Percentiles rank a stretch among this genome's conserved stretches.
phyloP scores from a whole-genome alignment of 2,329 filamentous ascomycete genomes.

The Fusarium sp. region DNA sequence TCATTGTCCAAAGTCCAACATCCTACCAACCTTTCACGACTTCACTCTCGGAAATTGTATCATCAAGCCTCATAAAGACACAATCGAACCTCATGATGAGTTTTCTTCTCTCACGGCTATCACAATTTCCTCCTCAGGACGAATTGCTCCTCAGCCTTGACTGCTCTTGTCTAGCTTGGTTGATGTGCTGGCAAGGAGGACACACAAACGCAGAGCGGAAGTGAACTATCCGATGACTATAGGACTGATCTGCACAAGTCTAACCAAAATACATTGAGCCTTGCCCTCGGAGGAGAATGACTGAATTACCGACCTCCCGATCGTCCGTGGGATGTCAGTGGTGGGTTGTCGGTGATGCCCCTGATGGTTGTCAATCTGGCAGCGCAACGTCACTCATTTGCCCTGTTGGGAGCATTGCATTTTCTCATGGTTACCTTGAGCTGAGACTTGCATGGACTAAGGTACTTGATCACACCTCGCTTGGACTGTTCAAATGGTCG shows the following conservation, averaged over 20 bases:
- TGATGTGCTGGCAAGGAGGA: slow-evolving; percentile 22
- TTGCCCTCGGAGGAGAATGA: background rate
- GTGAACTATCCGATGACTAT: background rate
- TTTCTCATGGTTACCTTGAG: background rate
- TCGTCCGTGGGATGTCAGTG: background rate
- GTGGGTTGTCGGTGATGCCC: background rate
- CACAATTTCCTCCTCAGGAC: slow-evolving; percentile 24
- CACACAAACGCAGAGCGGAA: background rate
- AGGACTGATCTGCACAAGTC: slow-evolving; percentile 13
- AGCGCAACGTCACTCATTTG: background rate
- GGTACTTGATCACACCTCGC: background rate
- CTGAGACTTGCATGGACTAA: background rate
- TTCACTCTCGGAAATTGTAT: slow-evolving; percentile 19
- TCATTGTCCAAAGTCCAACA: background rate
- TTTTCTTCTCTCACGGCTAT: slow-evolving; percentile 1
- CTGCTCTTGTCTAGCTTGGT: slow-evolving; percentile 16
- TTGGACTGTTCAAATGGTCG: accelerated
- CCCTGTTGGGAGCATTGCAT: background rate
- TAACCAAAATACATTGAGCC: no score
- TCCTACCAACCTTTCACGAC: background rate
- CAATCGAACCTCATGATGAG: slow-evolving; percentile 7
- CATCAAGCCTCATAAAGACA: slow-evolving; percentile 37
- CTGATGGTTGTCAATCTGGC: background rate
- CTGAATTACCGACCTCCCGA: background rate
- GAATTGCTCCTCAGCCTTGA: background rate